Percentiles rank a stretch among this genome's conserved stretches.
Evolutionary conservation across 2,329 filamentous ascomycete species (phyloP).

Genomic region (Fonsecaea nubica): DNA sequence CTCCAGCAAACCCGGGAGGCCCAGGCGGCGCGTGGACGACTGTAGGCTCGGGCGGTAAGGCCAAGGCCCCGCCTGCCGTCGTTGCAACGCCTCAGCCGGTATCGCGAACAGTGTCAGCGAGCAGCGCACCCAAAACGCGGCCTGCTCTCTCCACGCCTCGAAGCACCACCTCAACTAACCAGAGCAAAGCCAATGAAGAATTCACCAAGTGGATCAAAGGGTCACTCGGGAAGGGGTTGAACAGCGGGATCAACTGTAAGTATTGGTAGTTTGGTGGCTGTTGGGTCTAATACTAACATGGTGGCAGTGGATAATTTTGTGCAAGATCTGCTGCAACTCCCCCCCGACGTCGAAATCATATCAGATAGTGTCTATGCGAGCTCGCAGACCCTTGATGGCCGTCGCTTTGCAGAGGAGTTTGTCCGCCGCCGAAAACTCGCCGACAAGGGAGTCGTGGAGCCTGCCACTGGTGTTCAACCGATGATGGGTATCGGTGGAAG

Average conservation of each 20-base stretch:
- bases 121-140: conserved; percentile 58
- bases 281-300: conserved; percentile 17
- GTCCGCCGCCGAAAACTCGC: conserved; percentile 90
- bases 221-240: conserved; percentile 76
- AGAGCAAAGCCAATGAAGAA: conserved; percentile 78
- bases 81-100: conserved; percentile 58
- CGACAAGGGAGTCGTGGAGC: conserved; percentile 84
- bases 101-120: conserved; percentile 53
- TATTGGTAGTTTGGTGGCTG: conserved; percentile 26
- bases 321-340: conserved; percentile 74
- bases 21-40: conserved; percentile 81
- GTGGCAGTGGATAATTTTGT: conserved; percentile 78
- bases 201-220: conserved; percentile 91
- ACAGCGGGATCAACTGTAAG: conserved; percentile 70
- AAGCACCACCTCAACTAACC: conserved; percentile 52
- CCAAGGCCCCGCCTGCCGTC: conserved; percentile 69
- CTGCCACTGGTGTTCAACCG: conserved; percentile 57
- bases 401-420: conserved; percentile 93
- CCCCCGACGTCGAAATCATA: conserved; percentile 79
- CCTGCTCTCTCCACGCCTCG: conserved; percentile 59
- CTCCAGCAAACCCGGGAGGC: conserved; percentile 53
- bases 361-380: conserved; percentile 87
- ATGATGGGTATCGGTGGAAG: conserved; percentile 39
- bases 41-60: conserved; percentile 90
- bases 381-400: conserved; percentile 87